Percentiles rank a stretch among this genome's conserved stretches.
phyloP scores from a whole-genome alignment of 495 filamentous ascomycete genomes.

The Trichocladium antarcticum region DNA sequence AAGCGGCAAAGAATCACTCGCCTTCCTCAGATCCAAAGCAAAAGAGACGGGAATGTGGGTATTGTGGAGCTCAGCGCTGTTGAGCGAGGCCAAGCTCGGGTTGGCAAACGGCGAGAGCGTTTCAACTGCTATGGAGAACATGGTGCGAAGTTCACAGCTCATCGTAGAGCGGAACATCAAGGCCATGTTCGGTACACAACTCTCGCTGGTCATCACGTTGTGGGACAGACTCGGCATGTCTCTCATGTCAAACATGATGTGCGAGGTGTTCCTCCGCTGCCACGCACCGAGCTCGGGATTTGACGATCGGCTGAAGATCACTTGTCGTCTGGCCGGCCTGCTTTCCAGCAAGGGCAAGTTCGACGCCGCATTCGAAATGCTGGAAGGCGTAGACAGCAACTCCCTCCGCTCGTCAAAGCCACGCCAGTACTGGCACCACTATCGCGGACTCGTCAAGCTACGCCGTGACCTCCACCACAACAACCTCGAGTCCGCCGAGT shows the following conservation, averaged over 20 bases:
- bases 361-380: slow-evolving; percentile 52
- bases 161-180: slow-evolving; percentile 65
- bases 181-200: slow-evolving; percentile 59
- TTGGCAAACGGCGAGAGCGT: slow-evolving; percentile 70
- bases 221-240: slow-evolving; percentile 66
- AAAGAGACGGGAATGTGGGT: slow-evolving; percentile 84
- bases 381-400: slow-evolving; percentile 57
- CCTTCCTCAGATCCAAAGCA: slow-evolving; percentile 77
- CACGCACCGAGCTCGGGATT: slow-evolving; percentile 53
- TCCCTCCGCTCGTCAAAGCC: slow-evolving; percentile 63
- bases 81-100: slow-evolving; percentile 76
- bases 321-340: slow-evolving; percentile 36
- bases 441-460: slow-evolving; percentile 60
- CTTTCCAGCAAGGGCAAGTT: slow-evolving; percentile 51
- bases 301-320: slow-evolving; percentile 64
- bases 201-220: slow-evolving; percentile 57
- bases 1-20: slow-evolving; percentile 68
- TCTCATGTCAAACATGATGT: slow-evolving; percentile 54
- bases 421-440: slow-evolving; percentile 68
- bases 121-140: slow-evolving; percentile 61
- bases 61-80: slow-evolving; percentile 68
- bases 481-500: slow-evolving; percentile 55
- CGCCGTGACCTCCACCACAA: slow-evolving; percentile 58
- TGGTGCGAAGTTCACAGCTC: slow-evolving; percentile 71
- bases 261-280: slow-evolving; percentile 67